These are phyloP conservation scores for Linderniella brevidens DNA, from an alignment of 257 asterid genomes.

Conservation along the genomic window DNA sequence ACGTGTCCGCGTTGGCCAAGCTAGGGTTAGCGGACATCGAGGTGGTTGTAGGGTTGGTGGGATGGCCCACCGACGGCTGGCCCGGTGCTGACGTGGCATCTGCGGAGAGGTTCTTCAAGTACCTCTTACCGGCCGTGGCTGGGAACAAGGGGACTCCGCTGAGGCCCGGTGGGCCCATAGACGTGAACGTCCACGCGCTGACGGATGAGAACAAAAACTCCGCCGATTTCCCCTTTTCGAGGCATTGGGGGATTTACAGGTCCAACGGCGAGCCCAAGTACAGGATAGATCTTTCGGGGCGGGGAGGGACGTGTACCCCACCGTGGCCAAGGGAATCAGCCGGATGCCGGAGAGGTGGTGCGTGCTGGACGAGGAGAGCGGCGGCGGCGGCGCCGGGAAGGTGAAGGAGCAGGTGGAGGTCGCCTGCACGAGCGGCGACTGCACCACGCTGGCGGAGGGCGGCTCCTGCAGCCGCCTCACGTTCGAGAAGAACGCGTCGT, in stretches of 20 bases:
- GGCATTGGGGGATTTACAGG: constrained; percentile 45
- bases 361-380: constrained; percentile 5
- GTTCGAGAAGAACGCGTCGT: constrained; percentile 18
- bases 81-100: too few species aligned
- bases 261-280: constrained; percentile 38
- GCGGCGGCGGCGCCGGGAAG: neutral
- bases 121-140: too few species aligned
- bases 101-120: too few species aligned
- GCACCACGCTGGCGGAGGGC: constrained; percentile 24
- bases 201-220: constrained; percentile 23
- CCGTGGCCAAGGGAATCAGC: constrained; percentile 20
- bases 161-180: constrained; percentile 16
- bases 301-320: constrained; percentile 17
- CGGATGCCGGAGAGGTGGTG: constrained; percentile 28
- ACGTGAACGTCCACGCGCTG: constrained; percentile 19
- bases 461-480: constrained; percentile 23
- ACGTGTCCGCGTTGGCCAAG: too few species aligned
- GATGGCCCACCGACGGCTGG: too few species aligned
- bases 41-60: too few species aligned
- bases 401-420: neutral
- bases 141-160: too few species aligned
- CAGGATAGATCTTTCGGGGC: constrained; percentile 30
- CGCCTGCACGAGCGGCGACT: constrained; percentile 24
- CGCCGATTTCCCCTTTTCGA: constrained; percentile 3
- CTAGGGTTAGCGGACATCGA: too few species aligned